phyloP scores from a whole-genome alignment of 73 alveolate species.

The Symbiodinium pilosum region DNA sequence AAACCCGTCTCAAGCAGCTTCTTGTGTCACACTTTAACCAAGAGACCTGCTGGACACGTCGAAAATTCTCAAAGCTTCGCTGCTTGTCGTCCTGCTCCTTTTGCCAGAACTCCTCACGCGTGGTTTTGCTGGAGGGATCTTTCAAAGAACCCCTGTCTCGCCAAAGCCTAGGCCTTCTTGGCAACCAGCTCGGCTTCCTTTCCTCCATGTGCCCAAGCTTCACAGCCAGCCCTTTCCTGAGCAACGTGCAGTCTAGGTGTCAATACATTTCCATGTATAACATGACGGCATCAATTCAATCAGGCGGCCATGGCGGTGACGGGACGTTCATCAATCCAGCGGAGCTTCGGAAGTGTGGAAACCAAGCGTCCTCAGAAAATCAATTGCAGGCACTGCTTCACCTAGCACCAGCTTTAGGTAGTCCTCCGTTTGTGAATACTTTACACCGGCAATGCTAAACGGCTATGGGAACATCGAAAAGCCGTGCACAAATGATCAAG shows the following conservation, averaged over 20 bases:
- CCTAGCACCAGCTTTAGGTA: neutral
- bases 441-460: neutral
- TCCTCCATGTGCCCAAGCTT: constrained; percentile 93
- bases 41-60: constrained; percentile 41
- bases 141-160: too few relatives aligned
- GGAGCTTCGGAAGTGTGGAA: constrained; percentile 37
- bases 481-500: too few relatives aligned
- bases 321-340: constrained; percentile 93
- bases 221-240: constrained; percentile 85
- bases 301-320: constrained; percentile 40
- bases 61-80: constrained; percentile 45
- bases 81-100: constrained; percentile 84
- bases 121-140: neutral
- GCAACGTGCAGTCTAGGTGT: too few relatives aligned
- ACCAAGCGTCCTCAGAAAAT: constrained; percentile 78
- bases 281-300: too few relatives aligned
- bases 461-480: too few relatives aligned
- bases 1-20: too few relatives aligned
- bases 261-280: too few relatives aligned
- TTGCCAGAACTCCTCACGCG: constrained; percentile 14
- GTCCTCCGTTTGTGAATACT: neutral
- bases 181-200: constrained; percentile 78
- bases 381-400: too few relatives aligned
- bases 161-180: neutral
- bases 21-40: too few relatives aligned